Evolutionary conservation across 1,139 yeast genomes (phyloP).

Genomic region (Arxiozyma heterogenica): DNA sequence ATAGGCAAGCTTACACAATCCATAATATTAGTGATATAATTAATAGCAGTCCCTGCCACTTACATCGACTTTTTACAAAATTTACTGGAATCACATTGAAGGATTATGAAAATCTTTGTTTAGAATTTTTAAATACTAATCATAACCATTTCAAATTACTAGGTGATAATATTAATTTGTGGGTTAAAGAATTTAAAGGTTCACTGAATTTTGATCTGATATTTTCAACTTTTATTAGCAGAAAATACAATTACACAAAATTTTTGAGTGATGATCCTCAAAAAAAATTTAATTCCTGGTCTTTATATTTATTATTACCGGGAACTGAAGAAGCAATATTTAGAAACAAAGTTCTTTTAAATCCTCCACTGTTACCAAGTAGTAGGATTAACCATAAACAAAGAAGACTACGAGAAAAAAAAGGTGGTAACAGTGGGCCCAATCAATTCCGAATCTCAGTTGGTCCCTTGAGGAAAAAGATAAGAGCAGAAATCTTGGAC

Average conservation of each 20-base stretch:
- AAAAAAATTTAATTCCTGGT: not conserved
- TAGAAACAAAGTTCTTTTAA: not conserved
- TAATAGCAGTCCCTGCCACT: conserved; percentile 1
- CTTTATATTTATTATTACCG: not conserved
- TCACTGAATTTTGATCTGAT: not conserved
- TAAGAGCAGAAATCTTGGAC: not conserved
- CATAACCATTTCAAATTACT: not conserved
- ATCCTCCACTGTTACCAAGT: not conserved
- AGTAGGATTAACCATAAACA: not conserved
- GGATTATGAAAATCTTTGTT: conserved; percentile 1
- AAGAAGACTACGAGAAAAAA: not conserved
- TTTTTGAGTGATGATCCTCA: not conserved
- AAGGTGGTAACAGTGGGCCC: conserved; percentile 1
- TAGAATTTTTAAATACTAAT: not conserved
- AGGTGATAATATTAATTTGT: not conserved
- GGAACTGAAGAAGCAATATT: not conserved
- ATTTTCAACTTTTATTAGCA: not conserved
- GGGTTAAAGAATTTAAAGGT: not conserved
- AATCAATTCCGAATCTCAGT: conserved; percentile 1
- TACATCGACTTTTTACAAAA: not conserved
- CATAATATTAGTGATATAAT: conserved; percentile 1
- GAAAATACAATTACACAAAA: not conserved
- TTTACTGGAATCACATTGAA: not conserved
- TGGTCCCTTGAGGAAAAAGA: not conserved
- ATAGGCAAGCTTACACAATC: not conserved